phyloP scores from a whole-genome alignment of 306 rosid species.

The Crotalaria pallida region DNA sequence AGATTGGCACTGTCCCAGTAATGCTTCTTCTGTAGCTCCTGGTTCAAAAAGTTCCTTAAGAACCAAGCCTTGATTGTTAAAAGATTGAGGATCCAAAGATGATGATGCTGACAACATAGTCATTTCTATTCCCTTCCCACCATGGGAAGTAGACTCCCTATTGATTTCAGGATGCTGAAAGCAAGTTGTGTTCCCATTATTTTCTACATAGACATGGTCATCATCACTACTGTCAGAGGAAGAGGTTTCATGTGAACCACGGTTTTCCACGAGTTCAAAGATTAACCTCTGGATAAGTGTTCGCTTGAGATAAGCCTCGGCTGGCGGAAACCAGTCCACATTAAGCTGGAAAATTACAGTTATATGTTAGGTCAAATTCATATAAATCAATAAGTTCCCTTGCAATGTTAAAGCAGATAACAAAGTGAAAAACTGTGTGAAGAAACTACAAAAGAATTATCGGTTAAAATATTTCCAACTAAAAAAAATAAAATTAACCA shows the following conservation, averaged over 20 bases:
- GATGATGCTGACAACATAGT: conserved; percentile 73
- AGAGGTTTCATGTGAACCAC: conserved; percentile 35
- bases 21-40: conserved; percentile 50
- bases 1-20: conserved; percentile 54
- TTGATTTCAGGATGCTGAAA: conserved; percentile 38
- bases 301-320: conserved; percentile 91
- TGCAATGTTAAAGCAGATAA: conserved; percentile 10
- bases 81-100: conserved; percentile 47
- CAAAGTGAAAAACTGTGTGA: background rate
- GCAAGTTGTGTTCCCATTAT: conserved; percentile 34
- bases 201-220: conserved; percentile 31
- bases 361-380: conserved; percentile 13
- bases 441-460: background rate
- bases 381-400: conserved; percentile 2
- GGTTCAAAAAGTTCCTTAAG: conserved; percentile 73
- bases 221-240: conserved; percentile 50
- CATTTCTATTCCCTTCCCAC: conserved; percentile 61
- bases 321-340: conserved; percentile 81
- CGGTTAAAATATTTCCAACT: background rate
- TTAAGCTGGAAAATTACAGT: conserved; percentile 54
- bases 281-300: conserved; percentile 78
- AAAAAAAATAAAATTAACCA: background rate
- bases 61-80: conserved; percentile 63
- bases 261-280: conserved; percentile 60
- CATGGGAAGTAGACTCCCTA: conserved; percentile 38